These are phyloP conservation scores for Amanita polypyramis DNA, from an alignment of 768 basidiomycete genomes.

Conservation along the genomic window DNA sequence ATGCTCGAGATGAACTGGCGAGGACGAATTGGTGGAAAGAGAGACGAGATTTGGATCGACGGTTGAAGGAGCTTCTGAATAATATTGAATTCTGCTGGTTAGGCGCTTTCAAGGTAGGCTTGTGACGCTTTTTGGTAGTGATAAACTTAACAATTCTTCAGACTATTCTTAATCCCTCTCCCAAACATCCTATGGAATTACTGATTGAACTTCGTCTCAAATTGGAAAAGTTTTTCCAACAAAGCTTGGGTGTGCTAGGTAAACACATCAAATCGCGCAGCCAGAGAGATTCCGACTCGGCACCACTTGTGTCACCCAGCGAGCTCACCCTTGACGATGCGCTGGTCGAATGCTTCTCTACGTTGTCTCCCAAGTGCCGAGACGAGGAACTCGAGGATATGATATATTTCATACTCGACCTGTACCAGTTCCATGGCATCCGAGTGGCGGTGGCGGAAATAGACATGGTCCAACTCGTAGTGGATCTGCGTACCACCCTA, in stretches of 20 bases:
- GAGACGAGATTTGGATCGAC: slow-evolving; percentile 62
- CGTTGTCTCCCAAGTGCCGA: slow-evolving; percentile 67
- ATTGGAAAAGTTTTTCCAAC: slow-evolving; percentile 69
- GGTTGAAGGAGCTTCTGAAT: slow-evolving; percentile 63
- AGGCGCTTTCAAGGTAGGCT: slow-evolving; percentile 86
- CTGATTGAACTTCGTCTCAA: slow-evolving; percentile 51
- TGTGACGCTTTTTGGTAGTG: not conserved
- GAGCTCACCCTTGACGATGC: slow-evolving; percentile 56
- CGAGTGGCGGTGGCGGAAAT: slow-evolving; percentile 85
- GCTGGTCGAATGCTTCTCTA: slow-evolving; percentile 81
- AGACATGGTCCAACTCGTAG: slow-evolving; percentile 80
- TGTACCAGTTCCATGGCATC: slow-evolving; percentile 89
- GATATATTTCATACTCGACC: slow-evolving; percentile 85
- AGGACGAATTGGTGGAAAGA: slow-evolving; percentile 82
- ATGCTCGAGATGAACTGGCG: slow-evolving; percentile 52
- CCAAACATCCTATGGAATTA: slow-evolving; percentile 28
- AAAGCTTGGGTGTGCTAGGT: slow-evolving; percentile 48
- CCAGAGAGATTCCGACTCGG: slow-evolving; percentile 24
- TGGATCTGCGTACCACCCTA: slow-evolving; percentile 71
- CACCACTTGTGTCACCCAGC: slow-evolving; percentile 23
- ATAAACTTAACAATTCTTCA: slow-evolving; percentile 15
- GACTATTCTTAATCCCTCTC: slow-evolving; percentile 53
- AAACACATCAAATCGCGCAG: slow-evolving; percentile 39
- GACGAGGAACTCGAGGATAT: slow-evolving; percentile 96
- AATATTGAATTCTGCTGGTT: slow-evolving; percentile 96